Conservation (phyloP, 768 basidiomycete genomes). For the Naganishia vishniacii region DNA sequence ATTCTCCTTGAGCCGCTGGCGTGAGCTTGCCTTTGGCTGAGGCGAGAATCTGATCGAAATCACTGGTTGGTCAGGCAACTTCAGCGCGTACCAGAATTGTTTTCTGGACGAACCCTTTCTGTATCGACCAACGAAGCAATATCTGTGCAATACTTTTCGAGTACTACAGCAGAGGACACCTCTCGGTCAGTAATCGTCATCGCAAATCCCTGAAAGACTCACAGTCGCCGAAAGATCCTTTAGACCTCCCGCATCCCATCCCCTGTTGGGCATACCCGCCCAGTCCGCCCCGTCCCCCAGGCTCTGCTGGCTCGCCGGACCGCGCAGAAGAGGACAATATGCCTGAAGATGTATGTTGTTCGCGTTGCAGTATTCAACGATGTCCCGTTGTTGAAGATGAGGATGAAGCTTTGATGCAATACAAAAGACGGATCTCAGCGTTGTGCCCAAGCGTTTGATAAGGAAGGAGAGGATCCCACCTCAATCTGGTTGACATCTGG, state of each 20-base stretch:
- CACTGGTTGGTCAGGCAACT: background rate
- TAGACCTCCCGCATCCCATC: conserved; percentile 23
- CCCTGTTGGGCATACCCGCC: conserved; percentile 19
- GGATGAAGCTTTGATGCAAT: conserved; percentile 10
- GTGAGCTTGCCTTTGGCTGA: conserved; percentile 23
- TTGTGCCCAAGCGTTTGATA: background rate
- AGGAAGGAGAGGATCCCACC: conserved; percentile 50
- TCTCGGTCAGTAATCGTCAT: no score
- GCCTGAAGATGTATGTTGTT: conserved; percentile 30
- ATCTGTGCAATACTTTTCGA: conserved; percentile 22
- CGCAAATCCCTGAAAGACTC: background rate
- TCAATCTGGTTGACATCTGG: conserved; percentile 80
- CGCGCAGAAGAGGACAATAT: conserved; percentile 29
- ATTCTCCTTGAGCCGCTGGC: conserved; percentile 17
- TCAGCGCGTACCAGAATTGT: no score
- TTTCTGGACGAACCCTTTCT: conserved; percentile 23
- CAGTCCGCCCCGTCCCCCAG: conserved; percentile 27
- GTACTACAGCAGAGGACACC: background rate
- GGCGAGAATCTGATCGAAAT: conserved; percentile 9
- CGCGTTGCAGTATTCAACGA: conserved; percentile 31
- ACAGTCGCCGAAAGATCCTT: conserved; percentile 21
- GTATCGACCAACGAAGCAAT: conserved; percentile 26
- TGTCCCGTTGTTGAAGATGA: conserved; percentile 27
- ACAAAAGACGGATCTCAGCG: background rate
- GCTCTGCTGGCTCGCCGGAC: conserved; percentile 19